Evolutionary conservation across 306 rosid species (phyloP).

Genomic region (Hippophae rhamnoides): DNA sequence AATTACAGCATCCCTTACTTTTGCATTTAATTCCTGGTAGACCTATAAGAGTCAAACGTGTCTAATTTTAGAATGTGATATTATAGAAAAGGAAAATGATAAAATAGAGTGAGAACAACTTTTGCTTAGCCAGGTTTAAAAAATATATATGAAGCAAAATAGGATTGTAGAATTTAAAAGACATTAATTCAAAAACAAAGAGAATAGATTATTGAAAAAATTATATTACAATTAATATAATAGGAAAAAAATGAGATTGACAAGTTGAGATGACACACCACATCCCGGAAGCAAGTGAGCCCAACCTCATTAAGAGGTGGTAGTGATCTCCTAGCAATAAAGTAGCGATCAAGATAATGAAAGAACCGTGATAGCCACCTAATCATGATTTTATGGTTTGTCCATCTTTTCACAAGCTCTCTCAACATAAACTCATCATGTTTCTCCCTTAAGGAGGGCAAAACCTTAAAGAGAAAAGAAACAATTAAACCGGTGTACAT

Average conservation of each 20-base stretch:
- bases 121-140: too few relatives aligned
- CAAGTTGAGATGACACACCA: slow-evolving; percentile 28
- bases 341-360: slow-evolving; percentile 38
- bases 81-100: not conserved
- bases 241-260: not conserved
- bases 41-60: slow-evolving; percentile 29
- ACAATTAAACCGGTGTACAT: too few relatives aligned
- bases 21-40: slow-evolving; percentile 36
- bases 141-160: too few relatives aligned
- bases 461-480: slow-evolving; percentile 23
- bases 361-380: slow-evolving; percentile 45
- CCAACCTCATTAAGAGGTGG: slow-evolving; percentile 45
- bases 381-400: slow-evolving; percentile 53
- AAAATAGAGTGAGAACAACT: too few relatives aligned
- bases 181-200: too few relatives aligned
- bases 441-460: slow-evolving; percentile 56
- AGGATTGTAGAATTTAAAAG: too few relatives aligned
- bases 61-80: not conserved
- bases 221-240: not conserved
- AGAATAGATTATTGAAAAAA: not conserved
- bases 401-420: slow-evolving; percentile 62
- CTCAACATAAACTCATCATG: slow-evolving; percentile 44
- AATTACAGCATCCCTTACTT: slow-evolving; percentile 44
- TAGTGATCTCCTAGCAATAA: slow-evolving; percentile 27
- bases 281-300: slow-evolving; percentile 38